Evolutionary conservation across 164 flowering plant genomes (phyloP).

Genomic region (Santalum album): DNA sequence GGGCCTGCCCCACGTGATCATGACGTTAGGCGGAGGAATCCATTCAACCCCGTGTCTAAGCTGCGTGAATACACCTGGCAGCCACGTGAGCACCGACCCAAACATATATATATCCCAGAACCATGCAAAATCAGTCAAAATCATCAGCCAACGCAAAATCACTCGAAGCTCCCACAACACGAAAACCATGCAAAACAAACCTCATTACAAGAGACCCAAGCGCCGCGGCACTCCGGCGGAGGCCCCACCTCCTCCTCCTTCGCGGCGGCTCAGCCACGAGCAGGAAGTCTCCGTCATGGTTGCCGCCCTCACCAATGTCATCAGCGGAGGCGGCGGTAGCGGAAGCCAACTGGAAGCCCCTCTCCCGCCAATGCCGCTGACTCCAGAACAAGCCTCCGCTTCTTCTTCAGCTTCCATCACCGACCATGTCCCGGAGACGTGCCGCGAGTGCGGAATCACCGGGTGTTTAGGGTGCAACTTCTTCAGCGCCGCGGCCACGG

Average conservation of each 20-base stretch:
- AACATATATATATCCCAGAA: no score
- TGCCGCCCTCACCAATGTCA: constrained; percentile 28
- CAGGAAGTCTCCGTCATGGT: constrained; percentile 43
- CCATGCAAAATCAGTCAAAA: neutral
- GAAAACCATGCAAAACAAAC: neutral
- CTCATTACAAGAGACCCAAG: neutral
- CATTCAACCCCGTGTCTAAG: no score
- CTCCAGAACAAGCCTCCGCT: neutral
- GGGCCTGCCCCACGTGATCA: no score
- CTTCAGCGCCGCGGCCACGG: constrained; percentile 16
- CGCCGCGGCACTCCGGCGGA: neutral
- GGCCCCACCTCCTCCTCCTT: constrained; percentile 6
- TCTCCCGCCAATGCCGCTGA: neutral
- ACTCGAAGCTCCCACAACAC: neutral
- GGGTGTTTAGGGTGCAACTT: constrained; percentile 47
- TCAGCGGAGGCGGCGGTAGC: constrained; percentile 17
- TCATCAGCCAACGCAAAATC: neutral
- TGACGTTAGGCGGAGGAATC: no score
- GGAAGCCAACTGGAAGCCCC: neutral
- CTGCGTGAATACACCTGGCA: no score
- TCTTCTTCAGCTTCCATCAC: constrained; percentile 8
- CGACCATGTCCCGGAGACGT: constrained; percentile 17
- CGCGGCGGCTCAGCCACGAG: constrained; percentile 25
- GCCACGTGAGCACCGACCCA: no score
- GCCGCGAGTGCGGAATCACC: constrained; percentile 28